A percentile compares a stretch with the other conserved stretches of the same genome.
Conservation (phyloP, 345 rosid species). For the Jatropha curcas region DNA sequence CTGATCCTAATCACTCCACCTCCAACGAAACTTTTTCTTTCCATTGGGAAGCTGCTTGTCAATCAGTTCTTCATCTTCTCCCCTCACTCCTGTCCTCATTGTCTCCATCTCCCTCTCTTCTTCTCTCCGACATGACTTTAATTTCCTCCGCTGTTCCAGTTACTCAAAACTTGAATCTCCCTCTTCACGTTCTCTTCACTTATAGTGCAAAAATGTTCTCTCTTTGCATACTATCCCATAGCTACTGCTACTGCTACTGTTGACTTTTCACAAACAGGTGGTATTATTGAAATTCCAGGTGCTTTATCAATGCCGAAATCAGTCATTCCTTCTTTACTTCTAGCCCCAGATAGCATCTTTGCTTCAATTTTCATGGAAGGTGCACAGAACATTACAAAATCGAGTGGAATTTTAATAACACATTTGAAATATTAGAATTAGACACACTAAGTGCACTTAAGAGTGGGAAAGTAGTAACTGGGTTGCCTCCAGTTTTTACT, state of each 20-base stretch:
- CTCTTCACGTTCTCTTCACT: conserved; percentile 29
- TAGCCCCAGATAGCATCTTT: conserved; percentile 18
- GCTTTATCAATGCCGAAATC: conserved; percentile 30
- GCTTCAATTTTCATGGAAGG: conserved; percentile 9
- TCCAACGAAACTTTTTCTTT: conserved; percentile 37
- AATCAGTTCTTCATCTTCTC: conserved; percentile 41
- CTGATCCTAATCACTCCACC: conserved; percentile 2
- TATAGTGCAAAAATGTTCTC: conserved; percentile 33
- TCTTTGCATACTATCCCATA: conserved; percentile 14
- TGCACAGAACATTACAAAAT: neutral
- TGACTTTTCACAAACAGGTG: conserved; percentile 14
- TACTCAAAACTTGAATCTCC: conserved; percentile 27
- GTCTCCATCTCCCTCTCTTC: conserved; percentile 26
- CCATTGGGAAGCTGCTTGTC: conserved; percentile 35
- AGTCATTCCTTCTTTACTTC: conserved; percentile 32
- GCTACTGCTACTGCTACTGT: conserved; percentile 8
- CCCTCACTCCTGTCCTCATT: conserved; percentile 28
- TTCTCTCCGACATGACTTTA: conserved; percentile 33
- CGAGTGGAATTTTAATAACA: conserved; percentile 38
- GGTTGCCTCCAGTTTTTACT: conserved; percentile 30
- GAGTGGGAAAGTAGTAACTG: conserved; percentile 3
- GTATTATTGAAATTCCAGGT: conserved; percentile 34
- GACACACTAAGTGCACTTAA: conserved; percentile 24
- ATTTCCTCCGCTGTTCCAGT: conserved; percentile 22
- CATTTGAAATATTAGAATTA: conserved; percentile 39